A percentile compares a stretch with the other conserved stretches of the same genome.
Conservation (phyloP, 495 filamentous ascomycete species). For the Neurospora sp. region DNA sequence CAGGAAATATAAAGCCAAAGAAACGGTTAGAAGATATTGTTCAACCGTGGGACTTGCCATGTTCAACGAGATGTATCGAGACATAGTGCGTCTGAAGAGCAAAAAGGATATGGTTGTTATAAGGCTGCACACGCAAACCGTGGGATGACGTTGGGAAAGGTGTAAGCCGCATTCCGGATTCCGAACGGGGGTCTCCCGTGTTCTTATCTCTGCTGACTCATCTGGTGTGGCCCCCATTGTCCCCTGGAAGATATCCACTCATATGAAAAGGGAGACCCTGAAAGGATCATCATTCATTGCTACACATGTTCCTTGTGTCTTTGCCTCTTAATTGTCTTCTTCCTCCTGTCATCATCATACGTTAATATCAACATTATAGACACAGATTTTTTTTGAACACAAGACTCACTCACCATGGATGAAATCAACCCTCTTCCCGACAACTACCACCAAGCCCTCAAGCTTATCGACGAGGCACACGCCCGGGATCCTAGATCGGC, state of each 20-base stretch:
- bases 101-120: neutral
- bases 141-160: neutral
- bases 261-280: neutral
- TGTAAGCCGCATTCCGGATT: neutral
- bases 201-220: neutral
- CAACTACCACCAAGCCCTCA: slow-evolving; percentile 37
- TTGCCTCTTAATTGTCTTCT: neutral
- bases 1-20: neutral
- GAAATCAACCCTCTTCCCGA: slow-evolving; percentile 11
- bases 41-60: neutral
- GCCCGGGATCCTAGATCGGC: slow-evolving; percentile 49
- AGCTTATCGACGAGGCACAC: slow-evolving; percentile 65
- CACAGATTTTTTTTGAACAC: no score
- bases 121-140: neutral
- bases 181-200: neutral
- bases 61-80: neutral
- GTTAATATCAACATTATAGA: neutral
- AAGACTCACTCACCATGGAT: slow-evolving; percentile 10
- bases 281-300: neutral
- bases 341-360: neutral
- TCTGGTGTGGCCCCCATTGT: neutral
- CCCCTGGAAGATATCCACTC: neutral
- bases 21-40: neutral
- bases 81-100: neutral
- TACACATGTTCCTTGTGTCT: neutral